phyloP scores from a whole-genome alignment of 495 filamentous ascomycete genomes.

The Margaritispora aquatica region DNA sequence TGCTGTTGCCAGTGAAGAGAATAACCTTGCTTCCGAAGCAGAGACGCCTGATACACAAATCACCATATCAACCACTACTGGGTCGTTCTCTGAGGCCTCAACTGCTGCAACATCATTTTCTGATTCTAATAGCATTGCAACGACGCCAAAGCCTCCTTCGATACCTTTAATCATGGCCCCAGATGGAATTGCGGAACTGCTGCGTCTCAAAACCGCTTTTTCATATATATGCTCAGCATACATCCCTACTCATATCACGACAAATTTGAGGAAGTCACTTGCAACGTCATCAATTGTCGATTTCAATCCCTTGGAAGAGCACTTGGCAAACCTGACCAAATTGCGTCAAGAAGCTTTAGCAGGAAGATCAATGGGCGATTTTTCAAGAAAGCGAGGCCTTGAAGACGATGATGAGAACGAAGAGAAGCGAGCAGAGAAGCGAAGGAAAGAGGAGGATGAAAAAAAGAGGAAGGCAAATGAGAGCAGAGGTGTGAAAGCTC shows the following conservation, averaged over 20 bases:
- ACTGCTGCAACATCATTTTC: constrained; percentile 39
- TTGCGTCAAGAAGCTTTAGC: constrained; percentile 64
- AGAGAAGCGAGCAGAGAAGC: constrained; percentile 69
- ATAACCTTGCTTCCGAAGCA: constrained; percentile 24
- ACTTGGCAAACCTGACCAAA: constrained; percentile 55
- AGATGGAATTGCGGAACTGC: constrained; percentile 49
- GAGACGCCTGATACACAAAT: constrained; percentile 33
- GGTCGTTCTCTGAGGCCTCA: constrained; percentile 32
- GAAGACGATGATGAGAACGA: constrained; percentile 75
- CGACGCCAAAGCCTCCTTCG: constrained; percentile 24
- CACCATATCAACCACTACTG: constrained; percentile 32
- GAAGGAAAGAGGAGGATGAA: constrained; percentile 58
- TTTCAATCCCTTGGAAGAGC: constrained; percentile 61
- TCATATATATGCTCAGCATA: constrained; percentile 74
- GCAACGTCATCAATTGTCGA: constrained; percentile 43
- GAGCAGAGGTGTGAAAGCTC: constrained; percentile 64
- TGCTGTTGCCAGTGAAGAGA: constrained; percentile 20
- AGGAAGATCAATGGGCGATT: constrained; percentile 61
- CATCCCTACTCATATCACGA: constrained; percentile 46
- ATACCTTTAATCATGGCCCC: constrained; percentile 41
- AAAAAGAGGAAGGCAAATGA: constrained; percentile 56
- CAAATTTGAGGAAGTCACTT: constrained; percentile 43
- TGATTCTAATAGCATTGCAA: constrained; percentile 1
- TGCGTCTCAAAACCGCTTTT: constrained; percentile 68
- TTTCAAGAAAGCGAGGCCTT: constrained; percentile 60